Percentiles rank a stretch among this genome's conserved stretches.
Evolutionary conservation across 768 basidiomycete genomes (phyloP).

Genomic region (Suillus variegatus): DNA sequence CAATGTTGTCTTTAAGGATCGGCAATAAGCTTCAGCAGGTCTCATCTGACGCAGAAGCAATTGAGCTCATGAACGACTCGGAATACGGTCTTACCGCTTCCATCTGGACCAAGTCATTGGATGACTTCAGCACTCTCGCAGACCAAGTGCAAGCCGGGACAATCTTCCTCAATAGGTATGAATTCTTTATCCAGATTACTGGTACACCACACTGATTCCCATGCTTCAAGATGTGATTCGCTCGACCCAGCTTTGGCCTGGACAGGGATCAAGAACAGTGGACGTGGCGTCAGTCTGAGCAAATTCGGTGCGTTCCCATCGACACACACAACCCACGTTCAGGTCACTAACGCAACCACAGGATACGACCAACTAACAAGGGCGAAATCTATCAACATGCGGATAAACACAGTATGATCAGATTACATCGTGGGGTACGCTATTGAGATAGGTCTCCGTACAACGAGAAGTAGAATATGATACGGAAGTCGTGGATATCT

Average conservation of each 20-base stretch:
- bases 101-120: conserved; percentile 87
- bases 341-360: conserved; percentile 29
- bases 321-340: neutral
- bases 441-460: conserved; percentile 25
- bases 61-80: conserved; percentile 94
- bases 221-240: conserved; percentile 66
- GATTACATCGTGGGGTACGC: neutral
- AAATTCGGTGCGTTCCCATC: conserved; percentile 70
- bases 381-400: conserved; percentile 82
- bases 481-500: conserved; percentile 80
- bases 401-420: conserved; percentile 53
- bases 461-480: conserved; percentile 75
- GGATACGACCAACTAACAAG: conserved; percentile 86
- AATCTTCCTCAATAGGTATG: conserved; percentile 85
- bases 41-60: conserved; percentile 82
- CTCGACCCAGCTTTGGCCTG: conserved; percentile 93
- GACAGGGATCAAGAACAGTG: conserved; percentile 94
- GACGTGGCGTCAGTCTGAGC: conserved; percentile 87
- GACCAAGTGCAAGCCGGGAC: conserved; percentile 86
- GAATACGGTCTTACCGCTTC: conserved; percentile 93
- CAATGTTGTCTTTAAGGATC: neutral
- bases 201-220: neutral
- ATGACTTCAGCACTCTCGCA: conserved; percentile 61
- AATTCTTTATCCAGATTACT: neutral
- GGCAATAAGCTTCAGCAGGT: conserved; percentile 45